Base-by-base conservation (phyloP, 768 basidiomycete genomes). In the Boletus reticuloceps region DNA sequence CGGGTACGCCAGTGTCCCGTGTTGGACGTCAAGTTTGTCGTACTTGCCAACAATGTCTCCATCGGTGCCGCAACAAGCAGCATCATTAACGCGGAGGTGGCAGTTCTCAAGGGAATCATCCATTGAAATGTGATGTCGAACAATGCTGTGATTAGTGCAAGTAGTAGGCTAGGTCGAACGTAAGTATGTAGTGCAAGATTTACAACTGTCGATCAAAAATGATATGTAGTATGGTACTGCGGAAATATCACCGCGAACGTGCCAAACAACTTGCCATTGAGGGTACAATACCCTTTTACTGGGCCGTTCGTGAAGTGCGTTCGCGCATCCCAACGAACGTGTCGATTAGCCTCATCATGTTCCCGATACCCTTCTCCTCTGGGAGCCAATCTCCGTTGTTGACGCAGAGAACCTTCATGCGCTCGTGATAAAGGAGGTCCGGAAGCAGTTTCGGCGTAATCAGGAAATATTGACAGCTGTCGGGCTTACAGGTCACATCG, bases 391-490 rank as follows among this genome's bases (percentile, higher is more conserved):
- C 89, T 50, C 94, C 96, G 65, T 98, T 98, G 74, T 94, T 94
- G 62, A 99, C 90, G 64, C 91, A 91, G 13, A 99, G 80, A 12
- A 98, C 79, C 78, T 90, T 92, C 94, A 98, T 98, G 57, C 86
- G 83, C 60, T 85, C 82, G 70, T 98, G 87, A 67, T 99, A 99
- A 50, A 81, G 72, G 55, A 99, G 81, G 67, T 92, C 88, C 17
- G 94, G 85, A 14, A 98, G 82, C 38, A 99, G 80, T 75, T 98
- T 99, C 12, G 97, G 96, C 12, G 96, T 99, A 73, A 99, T 96
- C 57, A 99, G 80, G 84, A 99, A 99, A 75, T 98, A 98, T 65
- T 98, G 97, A n/a, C 91, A 91, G 53, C 89, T 89, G 63, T 95
- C 91, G 10, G 77, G 70, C 62, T 86, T 85, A 80, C 97, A 98